Percentiles rank a stretch among this genome's conserved stretches.
phyloP scores from a whole-genome alignment of 1,139 yeast genomes.

The Magnusiomyces tetraspermus region DNA sequence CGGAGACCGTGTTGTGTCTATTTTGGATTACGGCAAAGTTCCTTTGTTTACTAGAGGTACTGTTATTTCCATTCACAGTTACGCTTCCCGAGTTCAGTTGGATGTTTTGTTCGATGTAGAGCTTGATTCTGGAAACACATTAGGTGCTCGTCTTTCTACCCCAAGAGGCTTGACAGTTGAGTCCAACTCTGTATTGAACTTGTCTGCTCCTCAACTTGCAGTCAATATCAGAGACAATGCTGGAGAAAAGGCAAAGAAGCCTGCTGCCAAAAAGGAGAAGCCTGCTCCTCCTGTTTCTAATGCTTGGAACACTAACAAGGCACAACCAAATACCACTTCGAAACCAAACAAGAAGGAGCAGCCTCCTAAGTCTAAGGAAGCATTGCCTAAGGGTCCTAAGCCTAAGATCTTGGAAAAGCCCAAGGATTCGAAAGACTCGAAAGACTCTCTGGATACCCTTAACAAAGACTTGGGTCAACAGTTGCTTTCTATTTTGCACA shows the following conservation, averaged over 20 bases:
- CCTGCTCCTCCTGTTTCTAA: conserved; percentile 13
- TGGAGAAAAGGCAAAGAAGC: neutral
- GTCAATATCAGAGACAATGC: conserved; percentile 27
- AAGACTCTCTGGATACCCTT: neutral
- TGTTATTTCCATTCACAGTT: conserved; percentile 66
- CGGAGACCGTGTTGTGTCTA: conserved; percentile 85
- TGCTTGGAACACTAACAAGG: conserved; percentile 16
- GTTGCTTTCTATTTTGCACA: conserved; percentile 35
- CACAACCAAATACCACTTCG: conserved; percentile 10
- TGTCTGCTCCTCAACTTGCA: conserved; percentile 64
- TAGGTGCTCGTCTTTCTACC: conserved; percentile 67
- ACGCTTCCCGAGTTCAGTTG: conserved; percentile 46
- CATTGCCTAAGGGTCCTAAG: too few species aligned
- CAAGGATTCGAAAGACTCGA: neutral
- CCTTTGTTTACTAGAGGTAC: conserved; percentile 87
- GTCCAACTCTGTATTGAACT: conserved; percentile 70
- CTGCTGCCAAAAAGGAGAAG: conserved; percentile 3
- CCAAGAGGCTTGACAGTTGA: conserved; percentile 81
- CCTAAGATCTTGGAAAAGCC: too few species aligned
- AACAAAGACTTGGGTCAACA: conserved; percentile 30
- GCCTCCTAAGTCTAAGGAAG: too few species aligned
- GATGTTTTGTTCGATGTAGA: conserved; percentile 80
- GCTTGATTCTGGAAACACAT: conserved; percentile 68
- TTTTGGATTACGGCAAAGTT: conserved; percentile 82
- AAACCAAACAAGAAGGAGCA: conserved; percentile 5